Conservation (phyloP, 495 filamentous ascomycete species). For the Penicillium argentinense region DNA sequence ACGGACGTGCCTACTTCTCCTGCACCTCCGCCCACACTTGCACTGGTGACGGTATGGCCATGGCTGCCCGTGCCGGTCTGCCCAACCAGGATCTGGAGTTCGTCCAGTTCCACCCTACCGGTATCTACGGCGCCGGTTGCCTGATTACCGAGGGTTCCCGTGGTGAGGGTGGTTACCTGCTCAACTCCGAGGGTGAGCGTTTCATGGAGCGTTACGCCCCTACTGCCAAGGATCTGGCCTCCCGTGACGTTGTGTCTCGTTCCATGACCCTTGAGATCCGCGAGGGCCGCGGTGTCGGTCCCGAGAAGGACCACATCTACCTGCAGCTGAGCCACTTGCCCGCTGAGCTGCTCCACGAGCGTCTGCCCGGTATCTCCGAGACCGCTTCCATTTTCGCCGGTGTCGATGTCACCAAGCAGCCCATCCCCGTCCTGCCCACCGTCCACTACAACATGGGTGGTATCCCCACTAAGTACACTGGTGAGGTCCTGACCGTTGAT, state of each 20-base stretch:
- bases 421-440: conserved; percentile 93
- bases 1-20: conserved; percentile 95
- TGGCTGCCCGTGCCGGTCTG: conserved; percentile 96
- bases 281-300: conserved; percentile 91
- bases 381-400: conserved; percentile 95
- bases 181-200: conserved; percentile 95
- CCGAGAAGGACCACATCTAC: conserved; percentile 96
- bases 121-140: conserved; percentile 98
- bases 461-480: conserved; percentile 95
- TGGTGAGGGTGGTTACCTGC: conserved; percentile 96
- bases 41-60: conserved; percentile 97
- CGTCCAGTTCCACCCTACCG: conserved; percentile 98
- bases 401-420: conserved; percentile 94
- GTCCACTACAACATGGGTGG: conserved; percentile 99
- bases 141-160: conserved; percentile 97
- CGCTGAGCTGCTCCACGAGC: conserved; percentile 86
- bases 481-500: conserved; percentile 88
- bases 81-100: conserved; percentile 99
- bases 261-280: conserved; percentile 98
- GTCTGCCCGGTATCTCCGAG: conserved; percentile 97
- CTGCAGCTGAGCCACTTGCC: conserved; percentile 95
- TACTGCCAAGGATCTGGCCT: conserved; percentile 93
- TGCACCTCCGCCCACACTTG: conserved; percentile 98
- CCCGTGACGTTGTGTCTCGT: conserved; percentile 89
- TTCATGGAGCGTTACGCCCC: conserved; percentile 99